Percentiles rank a stretch among this genome's conserved stretches.
Evolutionary conservation across 352 stramenopile genomes (phyloP).

Genomic region (Globisporangium radiosum): DNA sequence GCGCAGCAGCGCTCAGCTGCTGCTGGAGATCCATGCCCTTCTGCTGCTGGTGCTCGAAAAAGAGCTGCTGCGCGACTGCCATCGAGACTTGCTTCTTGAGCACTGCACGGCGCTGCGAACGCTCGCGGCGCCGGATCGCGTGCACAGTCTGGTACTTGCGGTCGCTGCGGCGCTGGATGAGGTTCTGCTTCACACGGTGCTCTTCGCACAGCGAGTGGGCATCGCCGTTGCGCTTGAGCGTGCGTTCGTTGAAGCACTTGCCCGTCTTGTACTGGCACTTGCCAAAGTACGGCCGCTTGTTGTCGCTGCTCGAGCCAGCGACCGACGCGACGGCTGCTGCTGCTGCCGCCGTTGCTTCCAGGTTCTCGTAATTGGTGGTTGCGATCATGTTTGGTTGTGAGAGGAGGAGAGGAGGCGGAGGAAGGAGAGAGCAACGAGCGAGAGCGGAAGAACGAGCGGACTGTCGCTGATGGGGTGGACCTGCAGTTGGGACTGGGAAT

Average conservation of each 20-base stretch:
- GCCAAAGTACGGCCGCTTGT: constrained; percentile 42
- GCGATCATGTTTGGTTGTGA: constrained; percentile 30
- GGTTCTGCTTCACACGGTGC: constrained; percentile 81
- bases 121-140: constrained; percentile 65
- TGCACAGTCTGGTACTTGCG: constrained; percentile 85
- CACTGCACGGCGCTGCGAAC: constrained; percentile 68
- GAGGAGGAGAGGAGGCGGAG: constrained; percentile 7
- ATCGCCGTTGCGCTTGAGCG: constrained; percentile 78
- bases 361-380: constrained; percentile 16
- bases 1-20: constrained; percentile 10
- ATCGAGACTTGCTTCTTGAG: constrained; percentile 81
- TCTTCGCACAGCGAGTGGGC: constrained; percentile 79
- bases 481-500: constrained; percentile 21
- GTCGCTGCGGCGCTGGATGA: constrained; percentile 78
- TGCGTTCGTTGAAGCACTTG: constrained; percentile 86
- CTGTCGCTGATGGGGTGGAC: constrained; percentile 11
- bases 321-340: constrained; percentile 5
- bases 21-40: constrained; percentile 48
- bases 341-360: neutral
- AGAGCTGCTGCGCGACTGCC: constrained; percentile 72
- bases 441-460: constrained; percentile 4
- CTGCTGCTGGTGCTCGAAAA: constrained; percentile 74
- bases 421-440: constrained; percentile 4
- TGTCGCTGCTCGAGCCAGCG: neutral
- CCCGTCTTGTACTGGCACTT: constrained; percentile 87